Conservation (phyloP, 2,329 filamentous ascomycete genomes). For the Botrytis hyacinthi region DNA sequence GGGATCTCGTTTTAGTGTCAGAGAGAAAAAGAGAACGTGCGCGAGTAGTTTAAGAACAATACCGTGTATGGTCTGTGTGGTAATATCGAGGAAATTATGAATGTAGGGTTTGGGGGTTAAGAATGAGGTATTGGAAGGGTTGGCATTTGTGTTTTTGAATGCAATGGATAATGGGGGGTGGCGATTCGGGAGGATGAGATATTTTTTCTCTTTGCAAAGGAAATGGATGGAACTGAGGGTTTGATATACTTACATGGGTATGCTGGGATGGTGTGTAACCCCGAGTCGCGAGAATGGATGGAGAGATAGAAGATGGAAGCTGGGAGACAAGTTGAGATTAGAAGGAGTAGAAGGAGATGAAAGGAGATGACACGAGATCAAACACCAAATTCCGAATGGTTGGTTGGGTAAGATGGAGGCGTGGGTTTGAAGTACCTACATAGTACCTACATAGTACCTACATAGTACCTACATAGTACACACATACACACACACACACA, state of each 20-base stretch:
- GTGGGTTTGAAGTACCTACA: neutral
- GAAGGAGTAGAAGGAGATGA: neutral
- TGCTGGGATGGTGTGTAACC: neutral
- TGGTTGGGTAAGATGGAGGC: neutral
- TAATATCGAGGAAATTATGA: constrained; percentile 10
- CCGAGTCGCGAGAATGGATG: constrained; percentile 4
- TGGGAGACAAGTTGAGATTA: neutral
- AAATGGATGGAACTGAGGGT: neutral
- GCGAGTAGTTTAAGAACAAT: neutral
- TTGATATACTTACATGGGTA: neutral
- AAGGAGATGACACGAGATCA: neutral
- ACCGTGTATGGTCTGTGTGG: constrained; percentile 2
- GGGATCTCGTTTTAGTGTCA: neutral
- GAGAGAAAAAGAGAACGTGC: neutral
- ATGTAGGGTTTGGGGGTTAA: constrained; percentile 8
- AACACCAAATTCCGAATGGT: neutral
- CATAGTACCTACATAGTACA: neutral
- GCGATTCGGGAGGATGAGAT: neutral
- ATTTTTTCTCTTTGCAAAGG: neutral
- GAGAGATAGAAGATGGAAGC: neutral
- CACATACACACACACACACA: too few relatives aligned
- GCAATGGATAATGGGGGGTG: neutral
- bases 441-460: neutral
- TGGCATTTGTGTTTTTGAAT: neutral
- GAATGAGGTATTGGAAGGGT: neutral